Evolutionary conservation across 2,329 filamentous ascomycete genomes (phyloP).

Genomic region (Neonectria faginata): DNA sequence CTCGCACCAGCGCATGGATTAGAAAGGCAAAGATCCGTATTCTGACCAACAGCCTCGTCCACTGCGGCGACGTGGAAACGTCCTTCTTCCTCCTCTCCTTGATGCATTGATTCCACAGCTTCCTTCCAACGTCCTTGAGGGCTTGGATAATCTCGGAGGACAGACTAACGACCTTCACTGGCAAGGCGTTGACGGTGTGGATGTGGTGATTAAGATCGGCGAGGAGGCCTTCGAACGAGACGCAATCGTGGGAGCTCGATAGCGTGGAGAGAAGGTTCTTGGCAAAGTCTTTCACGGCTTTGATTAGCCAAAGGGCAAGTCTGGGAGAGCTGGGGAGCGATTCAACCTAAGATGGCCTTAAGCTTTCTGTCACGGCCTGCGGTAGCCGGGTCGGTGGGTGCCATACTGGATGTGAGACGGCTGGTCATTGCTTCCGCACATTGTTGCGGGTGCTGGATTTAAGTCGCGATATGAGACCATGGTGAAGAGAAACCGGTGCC

Average conservation of each 20-base stretch:
- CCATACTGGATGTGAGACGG: constrained; percentile 34
- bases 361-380: constrained; percentile 41
- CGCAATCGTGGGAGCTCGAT: constrained; percentile 44
- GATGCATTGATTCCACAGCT: constrained; percentile 76
- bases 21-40: constrained; percentile 72
- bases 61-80: constrained; percentile 36
- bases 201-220: constrained; percentile 48
- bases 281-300: constrained; percentile 44
- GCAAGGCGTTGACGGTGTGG: constrained; percentile 35
- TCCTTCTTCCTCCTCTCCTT: constrained; percentile 54
- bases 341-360: constrained; percentile 40
- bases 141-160: constrained; percentile 46
- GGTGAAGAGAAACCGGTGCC: no score
- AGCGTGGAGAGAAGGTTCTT: constrained; percentile 44
- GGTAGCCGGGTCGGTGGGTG: constrained; percentile 29
- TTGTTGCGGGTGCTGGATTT: not conserved
- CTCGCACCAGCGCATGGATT: constrained; percentile 70
- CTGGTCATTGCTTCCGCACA: not conserved
- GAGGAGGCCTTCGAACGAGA: constrained; percentile 55
- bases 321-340: not conserved
- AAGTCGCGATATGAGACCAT: no score
- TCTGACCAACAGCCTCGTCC: constrained; percentile 51
- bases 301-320: not conserved
- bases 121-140: constrained; percentile 67
- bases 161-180: constrained; percentile 8